These are phyloP conservation scores for Paralagenidium karlingii DNA, from an alignment of 352 stramenopile genomes.

Conservation along the genomic window DNA sequence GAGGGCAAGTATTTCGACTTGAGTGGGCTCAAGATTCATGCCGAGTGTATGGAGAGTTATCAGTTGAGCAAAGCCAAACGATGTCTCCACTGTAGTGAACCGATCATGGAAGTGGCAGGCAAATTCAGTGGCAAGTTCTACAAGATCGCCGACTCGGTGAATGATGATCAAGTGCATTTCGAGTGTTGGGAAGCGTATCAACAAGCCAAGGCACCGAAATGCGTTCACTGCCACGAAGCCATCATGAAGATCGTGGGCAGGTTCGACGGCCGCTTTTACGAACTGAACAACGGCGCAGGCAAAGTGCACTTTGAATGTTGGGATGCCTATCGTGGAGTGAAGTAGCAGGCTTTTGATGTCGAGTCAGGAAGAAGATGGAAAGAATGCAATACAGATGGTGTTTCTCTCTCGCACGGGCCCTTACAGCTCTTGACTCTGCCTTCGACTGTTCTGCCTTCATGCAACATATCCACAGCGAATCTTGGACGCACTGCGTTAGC, in stretches of 20 bases:
- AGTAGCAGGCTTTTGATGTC: too few species aligned
- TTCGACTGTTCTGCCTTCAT: too few species aligned
- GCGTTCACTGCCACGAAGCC: slow-evolving; percentile 56
- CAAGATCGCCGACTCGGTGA: slow-evolving; percentile 31
- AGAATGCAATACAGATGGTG: too few species aligned
- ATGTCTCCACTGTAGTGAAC: slow-evolving; percentile 56
- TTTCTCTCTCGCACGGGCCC: too few species aligned
- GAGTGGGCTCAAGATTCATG: slow-evolving; percentile 57
- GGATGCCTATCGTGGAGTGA: slow-evolving; percentile 67
- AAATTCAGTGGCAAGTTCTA: slow-evolving; percentile 79
- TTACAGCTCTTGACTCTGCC: too few species aligned
- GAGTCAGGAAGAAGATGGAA: too few species aligned
- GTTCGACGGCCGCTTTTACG: slow-evolving; percentile 79
- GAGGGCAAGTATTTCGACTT: slow-evolving; percentile 75
- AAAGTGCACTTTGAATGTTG: slow-evolving; percentile 85
- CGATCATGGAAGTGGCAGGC: slow-evolving; percentile 51
- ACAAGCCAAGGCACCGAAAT: slow-evolving; percentile 51
- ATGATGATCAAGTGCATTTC: slow-evolving; percentile 52
- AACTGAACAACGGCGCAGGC: slow-evolving; percentile 50
- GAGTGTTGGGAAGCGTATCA: slow-evolving; percentile 82
- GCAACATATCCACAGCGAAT: too few species aligned
- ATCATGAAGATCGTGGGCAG: slow-evolving; percentile 57
- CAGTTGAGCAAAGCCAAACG: slow-evolving; percentile 56
- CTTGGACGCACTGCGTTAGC: too few species aligned
- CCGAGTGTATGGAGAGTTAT: slow-evolving; percentile 73